Base-by-base conservation (phyloP, 2,329 filamentous ascomycete species). In the Colletotrichum sp. region DNA sequence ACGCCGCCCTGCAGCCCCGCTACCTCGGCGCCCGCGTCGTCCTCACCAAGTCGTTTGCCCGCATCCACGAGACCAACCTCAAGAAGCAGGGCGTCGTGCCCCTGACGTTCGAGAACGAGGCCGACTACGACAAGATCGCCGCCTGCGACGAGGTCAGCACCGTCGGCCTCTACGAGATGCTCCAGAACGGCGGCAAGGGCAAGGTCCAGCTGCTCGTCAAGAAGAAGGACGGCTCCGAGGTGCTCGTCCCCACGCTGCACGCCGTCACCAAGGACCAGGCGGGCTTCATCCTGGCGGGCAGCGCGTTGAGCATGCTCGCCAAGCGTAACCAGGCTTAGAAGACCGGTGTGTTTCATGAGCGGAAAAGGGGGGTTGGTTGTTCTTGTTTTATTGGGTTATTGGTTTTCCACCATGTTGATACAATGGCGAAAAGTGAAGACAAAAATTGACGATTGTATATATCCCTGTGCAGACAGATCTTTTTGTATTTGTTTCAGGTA, bases 71-170 rank as follows among this genome's bases (percentile, higher is more conserved):
- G 89, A 98, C 96, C 34, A 98, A 98, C 85, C 88, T 98, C 79
- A 98, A 98, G 92, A 98, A 98, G 88, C 97, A 99, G 88, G 97
- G 97, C 78, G 94, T 99, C 39, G 95, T 99, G 60, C 97, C 97
- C 3, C 89, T 99, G 81, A 98, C 95, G 0, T 98, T 99, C 82
- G 95, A 89, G 62, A 90, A 98, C 84, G 96, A 98, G 86, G 90
- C 91, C 24, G 97, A 99, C 85, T 99, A 98, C 84, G 95, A 97
- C 82, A 87, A 89, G 78, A 94, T 99, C 78, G 89, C 91, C 68
- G 96, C 96, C 0, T 95, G 96, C 78, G 97, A 99, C 83, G 89
- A 93, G 80, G 95, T 99, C 28, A 88, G 89, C 76, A 99, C 96
- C 0, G 90, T 96, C 49, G 97, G 97, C 0, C 86, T 99, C 77